Evolutionary conservation across 768 basidiomycete species (phyloP).

Genomic region (Phylloporus rhodoxanthus): DNA sequence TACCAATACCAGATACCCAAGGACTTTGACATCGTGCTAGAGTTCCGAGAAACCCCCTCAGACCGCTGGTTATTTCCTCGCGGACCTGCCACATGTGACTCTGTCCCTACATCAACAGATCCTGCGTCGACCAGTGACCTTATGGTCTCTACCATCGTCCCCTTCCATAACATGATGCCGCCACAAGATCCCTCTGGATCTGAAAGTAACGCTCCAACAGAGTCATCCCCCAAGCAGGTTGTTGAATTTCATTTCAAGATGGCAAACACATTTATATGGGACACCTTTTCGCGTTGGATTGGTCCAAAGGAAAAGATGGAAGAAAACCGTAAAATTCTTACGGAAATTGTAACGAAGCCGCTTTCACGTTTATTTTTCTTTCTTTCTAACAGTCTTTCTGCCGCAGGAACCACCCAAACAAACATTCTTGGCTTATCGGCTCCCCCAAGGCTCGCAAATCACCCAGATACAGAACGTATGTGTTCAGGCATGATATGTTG

Average conservation of each 20-base stretch:
- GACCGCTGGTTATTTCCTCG: slow-evolving; percentile 71
- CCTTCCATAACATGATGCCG: slow-evolving; percentile 32
- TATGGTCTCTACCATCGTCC: slow-evolving; percentile 41
- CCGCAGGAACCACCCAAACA: slow-evolving; percentile 39
- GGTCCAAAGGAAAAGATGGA: slow-evolving; percentile 51
- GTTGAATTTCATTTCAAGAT: slow-evolving; percentile 46
- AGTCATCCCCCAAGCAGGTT: slow-evolving; percentile 26
- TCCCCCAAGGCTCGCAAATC: slow-evolving; percentile 51
- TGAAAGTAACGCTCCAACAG: slow-evolving; percentile 9
- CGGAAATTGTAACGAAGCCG: slow-evolving; percentile 37
- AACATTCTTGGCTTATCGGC: slow-evolving; percentile 50
- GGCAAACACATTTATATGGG: slow-evolving; percentile 47
- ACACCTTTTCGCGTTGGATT: slow-evolving; percentile 55
- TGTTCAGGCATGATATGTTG: neutral
- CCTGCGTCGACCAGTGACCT: slow-evolving; percentile 26
- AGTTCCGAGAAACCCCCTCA: slow-evolving; percentile 56
- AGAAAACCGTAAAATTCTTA: slow-evolving; percentile 41
- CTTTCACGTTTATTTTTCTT: neutral
- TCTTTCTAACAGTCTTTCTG: neutral
- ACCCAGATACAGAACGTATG: slow-evolving; percentile 56
- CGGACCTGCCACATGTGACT: slow-evolving; percentile 47
- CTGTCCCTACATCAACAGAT: slow-evolving; percentile 18
- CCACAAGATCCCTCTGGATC: slow-evolving; percentile 8
- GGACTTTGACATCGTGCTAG: slow-evolving; percentile 69
- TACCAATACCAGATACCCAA: slow-evolving; percentile 33